Conservation (phyloP, 208 protist species). For the Crithidia thermophila region DNA sequence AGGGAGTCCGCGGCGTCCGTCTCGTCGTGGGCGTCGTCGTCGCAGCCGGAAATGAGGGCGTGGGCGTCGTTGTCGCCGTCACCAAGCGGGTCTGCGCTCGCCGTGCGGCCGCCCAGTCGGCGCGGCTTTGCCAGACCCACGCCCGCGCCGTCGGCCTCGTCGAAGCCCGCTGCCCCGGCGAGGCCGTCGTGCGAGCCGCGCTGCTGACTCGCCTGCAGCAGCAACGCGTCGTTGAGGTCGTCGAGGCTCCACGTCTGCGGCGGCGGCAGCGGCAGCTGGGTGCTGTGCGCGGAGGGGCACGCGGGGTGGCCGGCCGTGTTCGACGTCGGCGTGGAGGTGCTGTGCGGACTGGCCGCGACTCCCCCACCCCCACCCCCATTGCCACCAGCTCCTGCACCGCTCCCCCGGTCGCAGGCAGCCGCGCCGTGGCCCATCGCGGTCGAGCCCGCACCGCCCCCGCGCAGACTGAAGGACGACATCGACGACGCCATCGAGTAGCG, state of each 20-base stretch:
- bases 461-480: slow-evolving; percentile 6
- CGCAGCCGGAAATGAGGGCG: not conserved
- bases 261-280: not conserved
- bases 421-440: not conserved
- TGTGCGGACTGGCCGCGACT: not conserved
- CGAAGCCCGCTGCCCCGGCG: not conserved
- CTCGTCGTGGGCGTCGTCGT: slow-evolving; percentile 4
- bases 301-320: not conserved
- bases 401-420: too few relatives aligned
- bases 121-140: too few relatives aligned
- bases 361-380: too few relatives aligned
- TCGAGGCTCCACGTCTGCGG: slow-evolving; percentile 21
- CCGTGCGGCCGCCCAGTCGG: not conserved
- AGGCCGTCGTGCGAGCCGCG: not conserved
- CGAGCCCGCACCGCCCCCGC: not conserved
- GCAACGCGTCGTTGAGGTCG: slow-evolving; percentile 21
- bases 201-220: slow-evolving; percentile 11
- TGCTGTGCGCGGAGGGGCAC: not conserved
- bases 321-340: not conserved
- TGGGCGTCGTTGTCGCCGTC: not conserved
- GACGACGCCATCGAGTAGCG: slow-evolving; percentile 18
- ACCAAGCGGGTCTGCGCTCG: not conserved
- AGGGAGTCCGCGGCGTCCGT: not conserved
- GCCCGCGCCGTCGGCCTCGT: not conserved
- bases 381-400: too few relatives aligned